Conservation (phyloP, 1,139 yeast genomes). For the Meyerozyma guilliermondii region DNA sequence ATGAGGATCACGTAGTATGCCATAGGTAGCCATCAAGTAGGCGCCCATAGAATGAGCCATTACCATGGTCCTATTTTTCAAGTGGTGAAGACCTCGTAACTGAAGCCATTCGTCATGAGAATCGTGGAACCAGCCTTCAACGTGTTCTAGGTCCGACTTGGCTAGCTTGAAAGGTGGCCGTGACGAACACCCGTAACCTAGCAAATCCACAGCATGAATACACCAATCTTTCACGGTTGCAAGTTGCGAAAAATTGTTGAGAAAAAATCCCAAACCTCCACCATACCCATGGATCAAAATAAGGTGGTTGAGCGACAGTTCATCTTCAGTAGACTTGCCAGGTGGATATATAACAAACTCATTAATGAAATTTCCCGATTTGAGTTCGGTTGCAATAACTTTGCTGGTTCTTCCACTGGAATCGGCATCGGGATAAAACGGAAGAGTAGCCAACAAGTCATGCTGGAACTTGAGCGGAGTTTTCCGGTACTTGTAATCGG, state of each 20-base stretch:
- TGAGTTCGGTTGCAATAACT: conserved; percentile 34
- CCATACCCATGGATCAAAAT: conserved; percentile 76
- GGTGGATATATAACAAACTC: conserved; percentile 58
- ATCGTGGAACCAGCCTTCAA: conserved; percentile 51
- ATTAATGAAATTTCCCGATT: conserved; percentile 47
- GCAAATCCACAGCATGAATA: conserved; percentile 64
- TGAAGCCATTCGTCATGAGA: conserved; percentile 44
- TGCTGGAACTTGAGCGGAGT: conserved; percentile 47
- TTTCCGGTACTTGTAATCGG: conserved; percentile 42
- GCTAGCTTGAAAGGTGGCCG: conserved; percentile 47
- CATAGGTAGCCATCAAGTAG: conserved; percentile 46
- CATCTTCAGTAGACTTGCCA: conserved; percentile 21
- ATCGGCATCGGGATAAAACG: conserved; percentile 35
- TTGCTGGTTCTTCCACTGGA: conserved; percentile 25
- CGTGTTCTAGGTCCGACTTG: conserved; percentile 24
- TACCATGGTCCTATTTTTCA: conserved; percentile 31
- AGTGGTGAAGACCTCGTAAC: conserved; percentile 20
- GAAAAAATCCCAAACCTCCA: conserved; percentile 67
- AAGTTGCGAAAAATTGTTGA: conserved; percentile 55
- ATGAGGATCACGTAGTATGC: conserved; percentile 34
- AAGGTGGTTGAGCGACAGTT: conserved; percentile 43
- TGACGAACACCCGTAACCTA: conserved; percentile 76
- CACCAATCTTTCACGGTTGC: conserved; percentile 42
- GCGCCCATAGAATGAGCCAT: conserved; percentile 67
- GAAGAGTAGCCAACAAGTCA: conserved; percentile 40